These are phyloP conservation scores for Melianthus villosus DNA, from an alignment of 441 rosid genomes.

Conservation along the genomic window DNA sequence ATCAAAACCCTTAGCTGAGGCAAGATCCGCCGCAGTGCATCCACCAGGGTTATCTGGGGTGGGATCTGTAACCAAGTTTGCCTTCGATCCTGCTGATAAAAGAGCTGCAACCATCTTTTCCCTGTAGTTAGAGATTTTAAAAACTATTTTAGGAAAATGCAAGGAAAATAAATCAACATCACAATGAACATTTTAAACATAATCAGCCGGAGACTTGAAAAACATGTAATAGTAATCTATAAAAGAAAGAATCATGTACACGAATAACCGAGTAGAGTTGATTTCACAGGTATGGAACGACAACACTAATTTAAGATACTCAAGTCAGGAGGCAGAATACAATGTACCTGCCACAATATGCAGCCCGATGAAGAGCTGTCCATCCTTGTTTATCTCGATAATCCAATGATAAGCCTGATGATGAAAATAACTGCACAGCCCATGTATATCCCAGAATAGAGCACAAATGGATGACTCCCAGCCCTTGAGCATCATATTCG, in stretches of 20 bases:
- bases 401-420: slow-evolving; percentile 65
- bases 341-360: slow-evolving; percentile 57
- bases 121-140: slow-evolving; percentile 27
- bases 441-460: slow-evolving; percentile 80
- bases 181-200: no score
- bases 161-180: neutral
- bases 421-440: slow-evolving; percentile 59
- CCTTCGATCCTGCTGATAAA: slow-evolving; percentile 80
- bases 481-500: slow-evolving; percentile 70
- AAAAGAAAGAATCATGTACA: no score
- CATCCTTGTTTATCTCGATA: slow-evolving; percentile 84
- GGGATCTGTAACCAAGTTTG: slow-evolving; percentile 89
- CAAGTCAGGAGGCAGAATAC: neutral
- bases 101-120: slow-evolving; percentile 91
- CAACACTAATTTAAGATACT: neutral
- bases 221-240: no score
- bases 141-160: neutral
- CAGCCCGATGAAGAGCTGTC: slow-evolving; percentile 99
- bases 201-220: no score
- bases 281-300: no score
- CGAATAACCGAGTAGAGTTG: no score
- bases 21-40: slow-evolving; percentile 77
- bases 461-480: slow-evolving; percentile 84
- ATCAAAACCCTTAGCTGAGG: slow-evolving; percentile 53
- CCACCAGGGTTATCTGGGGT: slow-evolving; percentile 54